Evolutionary conservation across 192 early-diverging fungal genomes (phyloP), one percentile per base, ranked within the genome.

Genomic region (Entomortierella parvispora): DNA sequence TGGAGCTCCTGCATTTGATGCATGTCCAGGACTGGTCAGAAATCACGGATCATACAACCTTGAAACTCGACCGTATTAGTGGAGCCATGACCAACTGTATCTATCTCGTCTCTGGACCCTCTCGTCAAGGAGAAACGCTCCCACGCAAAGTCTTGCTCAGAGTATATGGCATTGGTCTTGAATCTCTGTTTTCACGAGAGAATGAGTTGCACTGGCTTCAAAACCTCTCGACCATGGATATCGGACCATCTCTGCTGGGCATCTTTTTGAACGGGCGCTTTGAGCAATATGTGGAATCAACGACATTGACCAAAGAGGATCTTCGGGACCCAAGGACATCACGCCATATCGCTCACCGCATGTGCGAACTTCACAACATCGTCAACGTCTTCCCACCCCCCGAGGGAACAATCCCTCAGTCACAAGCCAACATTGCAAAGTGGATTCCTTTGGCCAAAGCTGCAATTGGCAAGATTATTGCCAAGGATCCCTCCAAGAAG

Each of bases 221-320:
- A 51, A 86, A 91, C 51, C 75, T 97, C 25, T 90, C 91, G 3
- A 72, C 81, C 1, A 70, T 90, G 52, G 89, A 91, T 0, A 85
- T 94, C 17, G 95, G 93, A 4, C 92, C 95, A 9, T 81, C 74
- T 2, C 65, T 97, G 37, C 79, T 93, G 15, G 91, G 87, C 1
- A 88, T 90, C 18, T 97, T 95, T 78, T 84, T 80, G n/a, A 97
- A 97, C 71, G 95, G 95, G 33, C 83, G 95, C 12, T 82, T 97
- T 62, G 95, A 97, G 62, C 87, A 97, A 71, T 95, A 87, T 54
- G 81, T 97, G 1, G 89, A 92, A 44, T 91, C 90, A 25, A 83
- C 77, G 0, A 95, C 93, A 0, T 81, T 97, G 51, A 89, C 81
- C 0, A 85, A 84, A 52, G 72, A 84, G 5, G 93, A 95, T 42